Base-by-base conservation (phyloP, 176 grass and related monocot species). In the Typha latifolia region DNA sequence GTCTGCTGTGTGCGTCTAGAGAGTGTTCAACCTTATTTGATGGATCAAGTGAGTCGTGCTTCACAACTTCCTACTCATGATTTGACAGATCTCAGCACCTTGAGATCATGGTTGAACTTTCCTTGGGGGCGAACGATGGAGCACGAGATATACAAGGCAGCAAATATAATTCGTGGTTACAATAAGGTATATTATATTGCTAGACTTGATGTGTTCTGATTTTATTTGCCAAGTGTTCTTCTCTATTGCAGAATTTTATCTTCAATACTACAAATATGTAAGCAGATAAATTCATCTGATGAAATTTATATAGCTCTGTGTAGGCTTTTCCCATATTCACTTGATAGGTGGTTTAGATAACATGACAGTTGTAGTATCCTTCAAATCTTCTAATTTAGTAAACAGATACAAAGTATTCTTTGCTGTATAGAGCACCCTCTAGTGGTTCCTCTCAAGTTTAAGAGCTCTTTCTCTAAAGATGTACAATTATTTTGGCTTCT, bases 101-200 rank as follows among this genome's bases (percentile, higher is more conserved):
- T 91, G 62, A 80, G 88, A 66, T 91, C 84, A 1, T 96, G 92
- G 92, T 23, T 96, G 72, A 96, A 96, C 72, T 75, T 89, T 24
- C 92, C 92, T 57, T 91, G 87, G 87, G 77, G 74, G 52, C 63
- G 16, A 12, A 79, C 66, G 0, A 91, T 96, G 92, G 92, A 96
- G 51, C 86, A 96, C 69, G 88, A 96, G 78, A 96, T 96, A 64
- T 96, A 96, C 66, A 96, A 96, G 63, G 88, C 92, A 78, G 69
- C 85, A 76, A 96, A 96, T 79, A 81, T 82, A 37, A 71, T 91
- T 66, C 65, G 74, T 78, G 72, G 82, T 12, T 96, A 96, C 49
- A 83, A 75, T 68, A 88, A 96, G 88, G 88, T 96, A 91, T 50
- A 12, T 15, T 37, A 75, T 27, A 48, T n/a, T 78, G 7, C 68